phyloP scores from a whole-genome alignment of 2,329 filamentous ascomycete genomes.

The Helminthosporium solani region DNA sequence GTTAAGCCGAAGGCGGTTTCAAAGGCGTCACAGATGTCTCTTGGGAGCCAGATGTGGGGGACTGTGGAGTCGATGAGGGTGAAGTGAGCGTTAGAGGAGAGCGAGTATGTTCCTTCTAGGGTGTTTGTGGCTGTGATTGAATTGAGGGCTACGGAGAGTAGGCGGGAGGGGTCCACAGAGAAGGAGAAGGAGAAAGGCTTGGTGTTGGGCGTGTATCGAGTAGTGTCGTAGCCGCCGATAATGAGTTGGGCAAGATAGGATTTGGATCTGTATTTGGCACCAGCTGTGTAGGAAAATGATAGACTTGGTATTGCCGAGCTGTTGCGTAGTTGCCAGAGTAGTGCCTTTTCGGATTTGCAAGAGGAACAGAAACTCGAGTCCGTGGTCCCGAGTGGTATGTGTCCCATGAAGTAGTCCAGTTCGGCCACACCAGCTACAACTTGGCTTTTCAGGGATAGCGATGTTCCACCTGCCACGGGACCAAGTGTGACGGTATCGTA shows the following conservation, averaged over 20 bases:
- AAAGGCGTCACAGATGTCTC: slow-evolving; percentile 43
- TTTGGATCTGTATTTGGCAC: slow-evolving; percentile 37
- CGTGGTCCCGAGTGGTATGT: slow-evolving; percentile 31
- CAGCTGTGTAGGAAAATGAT: slow-evolving; percentile 40
- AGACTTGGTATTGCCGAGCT: slow-evolving; percentile 34
- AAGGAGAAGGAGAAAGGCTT: slow-evolving; percentile 37
- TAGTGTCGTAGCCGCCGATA: slow-evolving; percentile 46
- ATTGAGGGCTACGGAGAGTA: slow-evolving; percentile 37
- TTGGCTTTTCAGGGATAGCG: slow-evolving; percentile 25
- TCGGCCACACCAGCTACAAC: slow-evolving; percentile 34
- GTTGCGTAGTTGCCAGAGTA: slow-evolving; percentile 33
- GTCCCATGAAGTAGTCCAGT: slow-evolving; percentile 32
- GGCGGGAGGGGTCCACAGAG: slow-evolving; percentile 30
- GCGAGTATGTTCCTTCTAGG: slow-evolving; percentile 36
- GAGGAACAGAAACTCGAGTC: slow-evolving; percentile 29
- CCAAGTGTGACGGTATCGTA: slow-evolving; percentile 34
- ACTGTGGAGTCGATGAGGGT: slow-evolving; percentile 46
- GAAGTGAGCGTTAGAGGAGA: slow-evolving; percentile 33
- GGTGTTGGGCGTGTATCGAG: slow-evolving; percentile 34
- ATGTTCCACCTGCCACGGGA: slow-evolving; percentile 4
- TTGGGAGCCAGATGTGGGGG: slow-evolving; percentile 45
- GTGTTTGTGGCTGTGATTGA: slow-evolving; percentile 36
- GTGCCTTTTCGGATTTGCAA: slow-evolving; percentile 25
- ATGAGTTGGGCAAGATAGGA: slow-evolving; percentile 39
- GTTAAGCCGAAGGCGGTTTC: slow-evolving; percentile 39